phyloP scores from a whole-genome alignment of 192 early-diverging fungal genomes.

The Rhizoclosmatium sp. region DNA sequence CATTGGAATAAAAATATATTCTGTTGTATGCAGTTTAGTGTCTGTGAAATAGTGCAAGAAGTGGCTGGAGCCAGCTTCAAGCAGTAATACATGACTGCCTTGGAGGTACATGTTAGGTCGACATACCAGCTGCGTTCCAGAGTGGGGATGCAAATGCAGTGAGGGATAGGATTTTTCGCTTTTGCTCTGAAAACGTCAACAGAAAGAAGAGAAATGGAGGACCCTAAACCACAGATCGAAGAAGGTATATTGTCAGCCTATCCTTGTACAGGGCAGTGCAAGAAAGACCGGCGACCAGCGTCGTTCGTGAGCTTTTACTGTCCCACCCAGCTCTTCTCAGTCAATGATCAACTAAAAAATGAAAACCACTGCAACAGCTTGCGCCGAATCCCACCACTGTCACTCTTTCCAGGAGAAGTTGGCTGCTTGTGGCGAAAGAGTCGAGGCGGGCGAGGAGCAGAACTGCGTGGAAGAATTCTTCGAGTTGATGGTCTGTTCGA shows the following conservation, averaged over 20 bases:
- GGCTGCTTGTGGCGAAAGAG: conserved; percentile 45
- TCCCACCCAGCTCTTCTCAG: not conserved
- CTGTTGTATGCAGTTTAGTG: too few species aligned
- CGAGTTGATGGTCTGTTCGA: conserved; percentile 51
- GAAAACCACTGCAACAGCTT: conserved; percentile 37
- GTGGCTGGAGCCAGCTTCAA: too few species aligned
- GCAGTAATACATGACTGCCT: too few species aligned
- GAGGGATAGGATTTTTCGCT: conserved; percentile 5
- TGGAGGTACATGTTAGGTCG: too few species aligned
- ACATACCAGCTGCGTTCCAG: too few species aligned
- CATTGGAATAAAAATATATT: too few species aligned
- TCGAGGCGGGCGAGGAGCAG: conserved; percentile 45
- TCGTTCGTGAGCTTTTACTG: not conserved
- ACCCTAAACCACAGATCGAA: conserved; percentile 47
- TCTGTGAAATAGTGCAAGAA: too few species aligned
- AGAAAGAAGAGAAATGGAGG: conserved; percentile 35
- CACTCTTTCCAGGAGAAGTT: conserved; percentile 53
- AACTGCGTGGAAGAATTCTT: conserved; percentile 60
- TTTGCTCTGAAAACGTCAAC: not conserved
- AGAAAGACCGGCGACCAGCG: not conserved
- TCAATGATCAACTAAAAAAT: not conserved
- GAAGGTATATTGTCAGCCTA: conserved; percentile 32
- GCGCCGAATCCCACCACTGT: conserved; percentile 55
- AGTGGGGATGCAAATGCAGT: not conserved
- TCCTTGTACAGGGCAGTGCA: not conserved